Conservation (phyloP, 1,284 basidiomycete species). For the Heterobasidion parviporum region DNA sequence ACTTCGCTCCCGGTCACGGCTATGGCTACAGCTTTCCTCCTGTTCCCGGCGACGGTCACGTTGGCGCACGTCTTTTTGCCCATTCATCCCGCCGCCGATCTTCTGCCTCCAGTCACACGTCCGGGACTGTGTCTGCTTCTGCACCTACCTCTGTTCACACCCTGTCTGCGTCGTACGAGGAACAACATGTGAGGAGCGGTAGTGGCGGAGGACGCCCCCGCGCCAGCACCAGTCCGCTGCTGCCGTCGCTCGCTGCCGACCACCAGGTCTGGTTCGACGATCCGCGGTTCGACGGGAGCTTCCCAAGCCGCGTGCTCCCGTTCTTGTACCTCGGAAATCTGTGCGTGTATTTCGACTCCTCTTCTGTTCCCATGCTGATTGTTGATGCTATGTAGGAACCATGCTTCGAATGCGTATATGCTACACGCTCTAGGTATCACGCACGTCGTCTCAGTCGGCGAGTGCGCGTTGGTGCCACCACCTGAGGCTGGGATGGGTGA, state of each 20-base stretch:
- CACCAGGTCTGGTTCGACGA: slow-evolving; percentile 91
- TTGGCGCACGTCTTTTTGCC: too few relatives aligned
- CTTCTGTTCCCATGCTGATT: slow-evolving; percentile 6
- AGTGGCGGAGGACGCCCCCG: slow-evolving; percentile 30
- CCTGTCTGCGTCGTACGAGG: slow-evolving; percentile 12
- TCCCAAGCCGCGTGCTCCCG: slow-evolving; percentile 89
- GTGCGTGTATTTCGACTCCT: slow-evolving; percentile 35
- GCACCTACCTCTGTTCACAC: neutral
- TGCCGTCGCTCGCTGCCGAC: slow-evolving; percentile 55
- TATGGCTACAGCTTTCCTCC: too few relatives aligned
- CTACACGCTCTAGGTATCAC: slow-evolving; percentile 94
- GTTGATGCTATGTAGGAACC: slow-evolving; percentile 50
- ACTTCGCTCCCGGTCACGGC: neutral
- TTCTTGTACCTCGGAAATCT: slow-evolving; percentile 95
- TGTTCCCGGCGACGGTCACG: too few relatives aligned
- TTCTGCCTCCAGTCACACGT: neutral
- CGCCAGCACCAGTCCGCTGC: slow-evolving; percentile 59
- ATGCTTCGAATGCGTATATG: slow-evolving; percentile 94
- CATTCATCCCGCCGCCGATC: neutral
- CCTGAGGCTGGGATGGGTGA: slow-evolving; percentile 22
- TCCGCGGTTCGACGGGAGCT: slow-evolving; percentile 87
- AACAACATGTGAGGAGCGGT: slow-evolving; percentile 5
- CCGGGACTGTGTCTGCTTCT: neutral
- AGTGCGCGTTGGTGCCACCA: slow-evolving; percentile 79
- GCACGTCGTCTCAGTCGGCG: slow-evolving; percentile 95